Evolutionary conservation across 2,329 filamentous ascomycete genomes (phyloP).

Genomic region (Clonostachys rhizophaga): DNA sequence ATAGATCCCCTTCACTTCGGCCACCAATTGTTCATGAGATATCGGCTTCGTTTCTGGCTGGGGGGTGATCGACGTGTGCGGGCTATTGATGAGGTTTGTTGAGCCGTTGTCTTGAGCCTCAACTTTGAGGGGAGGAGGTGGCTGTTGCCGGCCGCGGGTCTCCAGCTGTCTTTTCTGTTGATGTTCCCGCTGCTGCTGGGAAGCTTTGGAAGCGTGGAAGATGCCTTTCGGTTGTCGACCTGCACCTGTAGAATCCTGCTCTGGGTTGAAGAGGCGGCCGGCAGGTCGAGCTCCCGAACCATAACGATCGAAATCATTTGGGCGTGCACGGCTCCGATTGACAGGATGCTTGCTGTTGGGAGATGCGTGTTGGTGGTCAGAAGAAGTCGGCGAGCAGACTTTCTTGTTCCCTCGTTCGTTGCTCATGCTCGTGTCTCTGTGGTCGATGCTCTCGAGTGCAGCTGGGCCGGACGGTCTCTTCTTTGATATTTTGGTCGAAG

Average conservation of each 20-base stretch:
- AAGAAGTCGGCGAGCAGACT: conserved; percentile 1
- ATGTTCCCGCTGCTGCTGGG: not conserved
- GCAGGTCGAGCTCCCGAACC: conserved; percentile 5
- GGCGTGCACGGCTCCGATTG: not conserved
- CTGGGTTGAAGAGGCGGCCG: conserved; percentile 18
- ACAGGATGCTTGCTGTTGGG: not conserved
- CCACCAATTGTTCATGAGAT: conserved; percentile 71
- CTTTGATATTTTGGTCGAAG: not conserved
- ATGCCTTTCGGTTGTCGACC: not conserved
- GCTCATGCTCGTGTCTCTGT: too few species aligned
- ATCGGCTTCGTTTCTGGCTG: conserved; percentile 66
- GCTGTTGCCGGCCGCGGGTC: not conserved
- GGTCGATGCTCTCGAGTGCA: too few species aligned
- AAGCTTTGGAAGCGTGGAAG: not conserved
- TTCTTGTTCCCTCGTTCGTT: not conserved
- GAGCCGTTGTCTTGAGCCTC: not conserved
- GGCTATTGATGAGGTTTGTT: not conserved
- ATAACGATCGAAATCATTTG: conserved; percentile 13
- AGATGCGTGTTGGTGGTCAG: not conserved
- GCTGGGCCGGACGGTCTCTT: not conserved
- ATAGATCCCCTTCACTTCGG: conserved; percentile 82
- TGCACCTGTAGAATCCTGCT: conserved; percentile 7
- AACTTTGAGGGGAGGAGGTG: not conserved
- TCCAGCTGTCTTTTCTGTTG: not conserved
- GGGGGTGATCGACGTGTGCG: not conserved